Base-by-base conservation (phyloP, 2,329 filamentous ascomycete genomes). In the Trichophyton benhamiae region DNA sequence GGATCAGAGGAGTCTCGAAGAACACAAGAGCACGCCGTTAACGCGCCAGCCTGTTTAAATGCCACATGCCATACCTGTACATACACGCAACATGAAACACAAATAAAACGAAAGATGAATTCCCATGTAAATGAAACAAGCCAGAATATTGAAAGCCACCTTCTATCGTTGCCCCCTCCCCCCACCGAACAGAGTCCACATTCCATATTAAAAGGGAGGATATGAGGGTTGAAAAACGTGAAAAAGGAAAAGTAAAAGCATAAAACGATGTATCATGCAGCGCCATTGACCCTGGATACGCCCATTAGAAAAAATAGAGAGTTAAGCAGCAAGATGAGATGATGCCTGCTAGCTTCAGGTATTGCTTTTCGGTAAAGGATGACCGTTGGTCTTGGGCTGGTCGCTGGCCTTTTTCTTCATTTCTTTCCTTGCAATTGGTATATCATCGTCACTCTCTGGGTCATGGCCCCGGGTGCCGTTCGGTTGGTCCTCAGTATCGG, bases 401-500 rank as follows among this genome's bases (percentile, higher is more conserved):
- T 36, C 52, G 8, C 52, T 36, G 17, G 52, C 25, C 8, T 55
- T 33, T 33, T 55, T 36, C 27, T 33, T 55, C 49, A 15, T 22
- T 36, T 55, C 30, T 27, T 55, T 55, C 20, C 15, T 55, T 36
- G 52, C 30, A 38, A 36, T 33, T 36, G 52, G 52, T 36, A 36
- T 55, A 36, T 55, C 52, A 30, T 55, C 52, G 52, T 55, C 27
- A 25, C 52, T 55, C 3, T 55, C 52, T 20, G 55, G 41, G 33
- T 58, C 55, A 36, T 58, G 41, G 36, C 22, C 33, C 36, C 27
- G 20, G 15, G 41, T 44, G 55, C 55, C 55, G 36, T 58, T 44
- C 36, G 55, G 15, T 9, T 64, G 55, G 13, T 63, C 61, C 30
- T 64, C 52, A 11, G 46, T 62, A 53, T 78, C 66, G 20, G 76